These are phyloP conservation scores for Hypoxylon perforatum DNA, from an alignment of 495 filamentous ascomycete species.

Conservation along the genomic window DNA sequence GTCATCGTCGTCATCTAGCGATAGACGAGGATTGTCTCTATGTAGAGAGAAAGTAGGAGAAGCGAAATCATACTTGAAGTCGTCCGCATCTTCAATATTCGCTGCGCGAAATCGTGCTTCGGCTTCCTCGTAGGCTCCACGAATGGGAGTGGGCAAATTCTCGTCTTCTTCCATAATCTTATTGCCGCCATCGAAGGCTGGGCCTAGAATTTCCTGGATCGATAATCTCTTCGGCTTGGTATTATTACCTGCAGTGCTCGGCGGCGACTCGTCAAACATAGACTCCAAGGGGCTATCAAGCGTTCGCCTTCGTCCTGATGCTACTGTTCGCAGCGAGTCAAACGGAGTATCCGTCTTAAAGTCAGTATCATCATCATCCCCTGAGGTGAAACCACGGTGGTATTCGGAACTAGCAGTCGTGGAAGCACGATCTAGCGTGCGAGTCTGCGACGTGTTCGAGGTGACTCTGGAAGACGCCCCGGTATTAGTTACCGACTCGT, in stretches of 20 bases:
- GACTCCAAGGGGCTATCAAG: slow-evolving; percentile 76
- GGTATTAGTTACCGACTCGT: slow-evolving; percentile 22
- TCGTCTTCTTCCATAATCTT: slow-evolving; percentile 76
- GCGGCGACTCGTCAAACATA: slow-evolving; percentile 84
- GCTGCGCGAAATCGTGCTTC: slow-evolving; percentile 38
- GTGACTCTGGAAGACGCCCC: slow-evolving; percentile 45
- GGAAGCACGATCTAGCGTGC: slow-evolving; percentile 78
- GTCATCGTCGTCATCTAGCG: slow-evolving; percentile 71
- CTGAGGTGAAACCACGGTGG: slow-evolving; percentile 75
- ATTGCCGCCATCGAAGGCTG: slow-evolving; percentile 60
- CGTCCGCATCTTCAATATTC: slow-evolving; percentile 26
- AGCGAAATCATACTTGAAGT: slow-evolving; percentile 1
- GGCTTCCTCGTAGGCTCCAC: slow-evolving; percentile 40
- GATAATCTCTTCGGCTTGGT: slow-evolving; percentile 68
- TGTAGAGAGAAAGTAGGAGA: slow-evolving; percentile 43
- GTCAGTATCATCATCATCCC: slow-evolving; percentile 88
- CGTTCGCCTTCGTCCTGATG: slow-evolving; percentile 68
- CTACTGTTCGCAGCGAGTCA: slow-evolving; percentile 87
- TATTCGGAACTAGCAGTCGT: slow-evolving; percentile 88
- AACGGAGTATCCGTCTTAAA: slow-evolving; percentile 90
- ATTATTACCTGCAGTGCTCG: slow-evolving; percentile 58
- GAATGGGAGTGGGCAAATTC: slow-evolving; percentile 66
- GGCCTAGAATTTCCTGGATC: slow-evolving; percentile 64
- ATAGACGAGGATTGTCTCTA: slow-evolving; percentile 58
- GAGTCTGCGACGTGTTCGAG: slow-evolving; percentile 48